Conservation (phyloP, 768 basidiomycete genomes). For the Pisolithus albus region DNA sequence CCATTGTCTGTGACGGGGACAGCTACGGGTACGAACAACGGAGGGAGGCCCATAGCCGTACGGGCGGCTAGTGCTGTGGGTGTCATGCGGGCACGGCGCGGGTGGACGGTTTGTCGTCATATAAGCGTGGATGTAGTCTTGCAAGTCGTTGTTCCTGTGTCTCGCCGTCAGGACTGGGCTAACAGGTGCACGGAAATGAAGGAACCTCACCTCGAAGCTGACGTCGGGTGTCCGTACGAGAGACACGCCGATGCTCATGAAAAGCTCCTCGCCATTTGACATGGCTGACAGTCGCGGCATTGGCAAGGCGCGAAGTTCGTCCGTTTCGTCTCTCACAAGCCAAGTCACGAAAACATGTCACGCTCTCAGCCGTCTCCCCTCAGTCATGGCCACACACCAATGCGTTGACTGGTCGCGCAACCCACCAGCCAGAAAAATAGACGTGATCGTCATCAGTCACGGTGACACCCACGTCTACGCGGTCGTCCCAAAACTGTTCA, state of each 20-base stretch:
- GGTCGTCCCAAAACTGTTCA: conserved; percentile 10
- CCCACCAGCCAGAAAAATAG: conserved; percentile 16
- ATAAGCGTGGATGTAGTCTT: conserved; percentile 50
- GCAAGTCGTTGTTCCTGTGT: conserved; percentile 47
- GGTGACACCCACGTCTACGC: conserved; percentile 17
- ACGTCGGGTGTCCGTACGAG: conserved; percentile 8
- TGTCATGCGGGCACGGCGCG: conserved; percentile 37
- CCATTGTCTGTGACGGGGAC: conserved; percentile 6
- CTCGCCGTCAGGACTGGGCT: background rate
- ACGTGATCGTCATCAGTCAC: conserved; percentile 12
- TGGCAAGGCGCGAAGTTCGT: too few species aligned
- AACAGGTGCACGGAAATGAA: background rate
- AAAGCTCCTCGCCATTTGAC: conserved; percentile 9
- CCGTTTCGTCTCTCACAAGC: too few species aligned
- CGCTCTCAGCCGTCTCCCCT: too few species aligned
- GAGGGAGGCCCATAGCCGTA: conserved; percentile 39
- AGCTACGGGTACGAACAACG: conserved; percentile 42
- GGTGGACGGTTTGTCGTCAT: conserved; percentile 41
- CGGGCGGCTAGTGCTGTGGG: conserved; percentile 43
- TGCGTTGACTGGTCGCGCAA: conserved; percentile 20
- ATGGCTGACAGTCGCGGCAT: background rate
- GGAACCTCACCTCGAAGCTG: conserved; percentile 24
- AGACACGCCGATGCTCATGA: conserved; percentile 24
- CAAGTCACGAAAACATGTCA: too few species aligned
- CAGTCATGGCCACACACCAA: conserved; percentile 15